Evolutionary conservation across 2,329 filamentous ascomycete species (phyloP), one percentile per base, ranked within the genome.

Genomic region (Apiospora arundinis): DNA sequence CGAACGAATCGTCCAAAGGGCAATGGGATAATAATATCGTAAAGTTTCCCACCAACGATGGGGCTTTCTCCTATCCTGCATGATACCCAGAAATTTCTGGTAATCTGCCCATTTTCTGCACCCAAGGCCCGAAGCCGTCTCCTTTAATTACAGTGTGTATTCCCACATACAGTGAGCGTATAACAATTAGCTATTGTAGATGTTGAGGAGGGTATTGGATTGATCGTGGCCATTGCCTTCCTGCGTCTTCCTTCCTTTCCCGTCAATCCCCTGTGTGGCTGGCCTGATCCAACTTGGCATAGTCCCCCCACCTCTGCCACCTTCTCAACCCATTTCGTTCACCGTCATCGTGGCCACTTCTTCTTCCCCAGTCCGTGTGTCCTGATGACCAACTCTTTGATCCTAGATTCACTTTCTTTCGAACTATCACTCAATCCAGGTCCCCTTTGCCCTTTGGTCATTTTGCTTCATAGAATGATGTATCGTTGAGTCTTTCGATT

Each of bases 281-380:
- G 28, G 56, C 32, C 56, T 21, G 32, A n/a, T 63, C 32, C 56
- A 23, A 63, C 56, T 63, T 32, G 56, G 56, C 56, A 63, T 63
- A 63, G 28, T 63, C 56, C 32, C 56, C 56, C 56, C 56, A 14
- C 14, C 42, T 45, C 42, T 45, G 42, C 42, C 42, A 63, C 56
- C 56, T 40, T 40, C 56, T 12, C 32, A 63, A 23, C 28, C 56
- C 32, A n/a, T 63, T 63, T 63, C 32, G 56, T 63, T 40, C 56
- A 63, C 56, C 56, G 56, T 63, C 56, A 40, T 63, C 56, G 56
- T 63, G 56, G 56, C 56, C 56, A 63, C 56, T 63, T 63, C 56
- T 63, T 63, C 56, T 40, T 40, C 56, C 56, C 32, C 32, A 63
- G 56, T 23, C 56, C 18, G 56, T 63, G 32, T 63, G 56, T 40